Evolutionary conservation across 148 eudicot species (phyloP).

Genomic region (Chenopodium suecicum): DNA sequence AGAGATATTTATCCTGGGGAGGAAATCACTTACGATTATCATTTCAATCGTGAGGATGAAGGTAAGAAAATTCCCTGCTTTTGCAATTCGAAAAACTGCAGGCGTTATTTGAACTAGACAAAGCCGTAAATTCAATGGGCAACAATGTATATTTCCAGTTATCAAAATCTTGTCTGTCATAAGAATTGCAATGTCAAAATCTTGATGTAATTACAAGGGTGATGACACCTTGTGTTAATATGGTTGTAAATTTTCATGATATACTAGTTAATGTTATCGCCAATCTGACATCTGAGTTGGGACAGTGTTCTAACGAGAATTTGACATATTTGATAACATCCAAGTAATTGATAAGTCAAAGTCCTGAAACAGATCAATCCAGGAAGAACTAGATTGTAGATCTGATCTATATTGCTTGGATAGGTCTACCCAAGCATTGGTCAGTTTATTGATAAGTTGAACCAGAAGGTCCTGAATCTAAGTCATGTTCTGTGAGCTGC

Average conservation of each 20-base stretch:
- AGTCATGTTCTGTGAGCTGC: not conserved
- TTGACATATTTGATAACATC: not conserved
- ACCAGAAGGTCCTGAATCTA: not conserved
- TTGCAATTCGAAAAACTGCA: constrained; percentile 65
- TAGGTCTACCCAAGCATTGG: too few species aligned
- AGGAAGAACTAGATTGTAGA: not conserved
- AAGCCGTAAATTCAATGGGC: not conserved
- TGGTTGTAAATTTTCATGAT: constrained; percentile 1
- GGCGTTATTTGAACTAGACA: constrained; percentile 57
- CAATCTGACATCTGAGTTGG: not conserved
- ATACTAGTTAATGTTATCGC: not conserved
- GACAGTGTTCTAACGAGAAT: not conserved
- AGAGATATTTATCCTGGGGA: constrained; percentile 82
- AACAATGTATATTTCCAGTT: not conserved
- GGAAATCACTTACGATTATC: constrained; percentile 80
- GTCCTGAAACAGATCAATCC: not conserved
- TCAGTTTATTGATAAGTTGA: not conserved
- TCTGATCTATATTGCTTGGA: too few species aligned
- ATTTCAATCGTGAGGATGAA: constrained; percentile 78
- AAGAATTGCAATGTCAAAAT: not conserved
- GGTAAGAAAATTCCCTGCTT: constrained; percentile 72
- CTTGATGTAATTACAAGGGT: constrained; percentile 18
- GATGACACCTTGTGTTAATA: constrained; percentile 6
- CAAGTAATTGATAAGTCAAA: not conserved
- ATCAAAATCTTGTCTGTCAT: not conserved